Percentiles rank a stretch among this genome's conserved stretches.
phyloP scores from a whole-genome alignment of 352 stramenopile genomes.

The Phytophthora syringae region DNA sequence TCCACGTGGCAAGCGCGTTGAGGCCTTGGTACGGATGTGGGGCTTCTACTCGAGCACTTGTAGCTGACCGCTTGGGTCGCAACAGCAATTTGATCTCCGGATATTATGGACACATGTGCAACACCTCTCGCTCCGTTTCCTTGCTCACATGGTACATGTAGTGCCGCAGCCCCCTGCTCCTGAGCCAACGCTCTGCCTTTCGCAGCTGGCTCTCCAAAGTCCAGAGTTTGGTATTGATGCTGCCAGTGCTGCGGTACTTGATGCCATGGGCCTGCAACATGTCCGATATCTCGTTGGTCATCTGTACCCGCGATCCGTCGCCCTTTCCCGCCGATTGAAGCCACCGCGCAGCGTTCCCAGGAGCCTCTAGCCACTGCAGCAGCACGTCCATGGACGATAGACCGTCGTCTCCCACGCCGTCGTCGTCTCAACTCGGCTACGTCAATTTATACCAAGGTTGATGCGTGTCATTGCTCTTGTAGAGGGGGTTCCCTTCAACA shows the following conservation, averaged over 20 bases:
- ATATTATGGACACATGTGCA: constrained; percentile 12
- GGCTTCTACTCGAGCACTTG: not conserved
- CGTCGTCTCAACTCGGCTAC: constrained; percentile 10
- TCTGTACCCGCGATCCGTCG: not conserved
- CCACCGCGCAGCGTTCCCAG: not conserved
- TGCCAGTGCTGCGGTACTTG: not conserved
- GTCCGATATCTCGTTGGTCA: not conserved
- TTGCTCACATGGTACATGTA: not conserved
- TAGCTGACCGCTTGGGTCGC: not conserved
- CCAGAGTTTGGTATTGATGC: not conserved
- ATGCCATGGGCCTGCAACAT: not conserved
- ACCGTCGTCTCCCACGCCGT: constrained; percentile 4
- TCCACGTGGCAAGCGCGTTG: not conserved
- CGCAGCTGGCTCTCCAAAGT: not conserved
- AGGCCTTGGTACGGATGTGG: not conserved
- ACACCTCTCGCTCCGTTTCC: constrained; percentile 3
- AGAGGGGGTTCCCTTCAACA: not conserved
- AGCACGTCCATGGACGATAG: constrained; percentile 22
- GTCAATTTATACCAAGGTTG: too few species aligned
- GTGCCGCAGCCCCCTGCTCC: not conserved
- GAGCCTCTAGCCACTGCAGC: constrained; percentile 4
- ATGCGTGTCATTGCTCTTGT: not conserved
- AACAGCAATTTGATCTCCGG: not conserved
- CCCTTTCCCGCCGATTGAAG: not conserved
- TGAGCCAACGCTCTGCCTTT: constrained; percentile 2